Evolutionary conservation across 495 filamentous ascomycete species (phyloP), one percentile per base, ranked within the genome.

Genomic region (Viridothelium virens): DNA sequence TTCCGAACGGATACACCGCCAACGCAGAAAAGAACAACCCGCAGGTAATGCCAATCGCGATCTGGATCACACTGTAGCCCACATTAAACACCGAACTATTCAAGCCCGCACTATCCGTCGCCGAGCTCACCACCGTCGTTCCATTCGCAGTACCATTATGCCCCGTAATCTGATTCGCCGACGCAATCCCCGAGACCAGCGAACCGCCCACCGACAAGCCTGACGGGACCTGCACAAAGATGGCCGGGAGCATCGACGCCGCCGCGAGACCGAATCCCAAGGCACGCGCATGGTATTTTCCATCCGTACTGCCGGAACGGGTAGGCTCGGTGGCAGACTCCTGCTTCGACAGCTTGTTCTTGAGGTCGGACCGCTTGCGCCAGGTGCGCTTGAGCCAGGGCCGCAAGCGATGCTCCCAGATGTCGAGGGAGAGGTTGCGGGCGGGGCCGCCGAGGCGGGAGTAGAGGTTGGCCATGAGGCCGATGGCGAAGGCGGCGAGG

Each of bases 161-260:
- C 34, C 68, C 70, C 12, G 84, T 88, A 65, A 97, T 86, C 70
- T 91, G 83, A 71, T 96, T 86, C 1, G 91, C 93, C 14, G 85
- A 87, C n/a, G 85, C 85, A 47, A 98, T 81, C 7, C 94, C 93
- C n/a, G 85, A 86, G 14, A 98, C 80, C 66, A 97, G 77, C 10
- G 87, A 90, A 1, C 93, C 93, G 38, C 85, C 85, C 3, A 91
- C 91, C 0, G 94, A 91, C 12, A 98, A 81, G 3, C 92, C 93
- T 14, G 88, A 91, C 2, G 93, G 93, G 4, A 98, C 94, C 63
- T 94, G 90, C 4, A 98, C 93, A 70, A 96, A 96, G 68, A 98
- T 96, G 3, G 90, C 93, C 1, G 93, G 93, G 0, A 97, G 77
- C 78, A 98, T 89, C 6, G 90, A 89, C 0, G 91, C 90, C 1